Base-by-base conservation (phyloP, 2,329 filamentous ascomycete genomes). In the Beauveria varroae region DNA sequence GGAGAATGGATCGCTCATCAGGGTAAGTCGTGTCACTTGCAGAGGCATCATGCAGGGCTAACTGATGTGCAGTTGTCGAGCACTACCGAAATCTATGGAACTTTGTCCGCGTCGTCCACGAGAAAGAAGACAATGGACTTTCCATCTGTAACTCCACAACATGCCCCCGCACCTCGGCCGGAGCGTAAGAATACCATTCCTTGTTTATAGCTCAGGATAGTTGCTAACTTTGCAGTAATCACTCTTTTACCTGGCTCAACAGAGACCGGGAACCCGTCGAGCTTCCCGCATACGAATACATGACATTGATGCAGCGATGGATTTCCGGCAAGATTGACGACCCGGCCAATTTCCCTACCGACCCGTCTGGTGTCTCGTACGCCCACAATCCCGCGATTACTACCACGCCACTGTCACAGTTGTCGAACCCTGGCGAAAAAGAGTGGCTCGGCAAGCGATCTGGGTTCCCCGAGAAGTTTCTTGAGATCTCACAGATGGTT, bases 1-100 rank as follows among this genome's bases (percentile, higher is more conserved):
- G 93, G 91, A 66, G 93, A 98, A 76, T 98, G 93, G 93, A 83
- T 97, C 68, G 93, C 93, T 65, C 91, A 97, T 74, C 93, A 97
- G 81, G 87, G 93, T 96, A 81, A 71, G 77, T 69, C 55, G 50
- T 9, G n/a, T n/a, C 22, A 46, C 5, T n/a, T 43, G 64, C 64
- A 66, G 69, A 63, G 22, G 28, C 49, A 22, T 26, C 28, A 16
- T 14, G 24, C 3, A 8, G 20, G 44, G 20, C 64, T 62, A 63
- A 46, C 18, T 20, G 37, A 10, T 2, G 5, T 10, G 28, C 43
- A 96, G 92, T 96, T 67, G 91, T 96, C 67, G 93, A 97, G 76
- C 92, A 96, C 73, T 96, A 93, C 73, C 86, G 93, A 60, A 86
- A 95, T 68, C 82, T 96, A 24, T 91, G 91, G 79, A 91, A 91